These are phyloP conservation scores for Leptoxyphium fumago DNA, from an alignment of 2,329 filamentous ascomycete species.

Conservation along the genomic window DNA sequence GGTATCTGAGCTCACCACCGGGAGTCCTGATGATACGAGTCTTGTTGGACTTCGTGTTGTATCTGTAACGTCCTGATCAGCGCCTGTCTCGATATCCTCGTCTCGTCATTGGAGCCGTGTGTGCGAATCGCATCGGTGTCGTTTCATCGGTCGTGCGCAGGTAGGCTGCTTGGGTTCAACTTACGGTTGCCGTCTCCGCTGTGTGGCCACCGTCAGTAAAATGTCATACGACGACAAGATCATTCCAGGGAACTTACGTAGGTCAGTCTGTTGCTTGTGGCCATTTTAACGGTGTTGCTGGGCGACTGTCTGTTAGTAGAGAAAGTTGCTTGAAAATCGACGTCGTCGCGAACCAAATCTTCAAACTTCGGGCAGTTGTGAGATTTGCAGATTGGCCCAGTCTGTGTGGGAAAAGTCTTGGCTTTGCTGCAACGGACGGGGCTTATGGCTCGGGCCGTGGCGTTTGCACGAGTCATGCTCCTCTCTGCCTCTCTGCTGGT, in stretches of 20 bases:
- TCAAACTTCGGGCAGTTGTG: background rate
- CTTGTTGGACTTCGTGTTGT: conserved; percentile 98
- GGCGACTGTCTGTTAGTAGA: background rate
- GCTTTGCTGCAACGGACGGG: background rate
- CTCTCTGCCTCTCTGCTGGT: background rate
- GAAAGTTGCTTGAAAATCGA: background rate
- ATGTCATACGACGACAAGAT: no score
- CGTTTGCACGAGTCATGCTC: background rate
- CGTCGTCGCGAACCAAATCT: background rate
- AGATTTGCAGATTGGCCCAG: background rate
- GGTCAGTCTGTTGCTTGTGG: conserved; percentile 36
- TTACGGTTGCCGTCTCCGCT: conserved; percentile 41
- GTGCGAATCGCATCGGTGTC: background rate
- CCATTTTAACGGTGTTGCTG: conserved; percentile 33
- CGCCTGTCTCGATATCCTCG: background rate
- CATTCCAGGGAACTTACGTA: conserved; percentile 31
- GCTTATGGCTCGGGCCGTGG: background rate
- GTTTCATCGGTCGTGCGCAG: background rate
- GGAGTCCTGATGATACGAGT: conserved; percentile 93
- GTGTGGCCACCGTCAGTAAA: conserved; percentile 15
- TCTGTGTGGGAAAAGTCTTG: background rate
- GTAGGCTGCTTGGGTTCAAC: conserved; percentile 7
- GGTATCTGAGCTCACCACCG: conserved; percentile 84
- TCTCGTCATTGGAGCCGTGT: conserved; percentile 1
- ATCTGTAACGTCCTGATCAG: conserved; percentile 38